Base-by-base conservation (phyloP, 2,329 filamentous ascomycete species). In the Colletotrichum siamense region DNA sequence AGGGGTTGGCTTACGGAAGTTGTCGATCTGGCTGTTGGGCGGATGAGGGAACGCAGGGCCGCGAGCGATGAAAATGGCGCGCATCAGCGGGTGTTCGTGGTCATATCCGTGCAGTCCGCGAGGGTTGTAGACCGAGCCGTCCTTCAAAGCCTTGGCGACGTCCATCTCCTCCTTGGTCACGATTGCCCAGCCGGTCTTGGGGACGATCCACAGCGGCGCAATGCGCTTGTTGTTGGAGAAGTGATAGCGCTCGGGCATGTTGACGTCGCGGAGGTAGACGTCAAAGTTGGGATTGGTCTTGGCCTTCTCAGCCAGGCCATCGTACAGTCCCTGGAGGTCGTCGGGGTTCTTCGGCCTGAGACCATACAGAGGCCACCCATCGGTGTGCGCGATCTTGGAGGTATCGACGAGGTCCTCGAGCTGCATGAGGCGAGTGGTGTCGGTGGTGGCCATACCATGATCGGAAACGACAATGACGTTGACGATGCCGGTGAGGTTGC, bases 401-500 rank as follows among this genome's bases (percentile, higher is more conserved):
- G 94, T 89, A 82, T 98, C 95, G 63, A 99, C 89, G 6, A 99
- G 86, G 81, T 98, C 95, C 78, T 99, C 97, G 4, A 99, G 88
- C 84, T 99, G 97, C 30, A 99, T 90, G 62, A 99, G 88, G 13
- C 97, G 91, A 22, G 92, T 89, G 0, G 91, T 92, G 76, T 96
- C 95, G 0, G 97, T 99, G 0, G 96, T 98, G 2, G 97, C 97
- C 97, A 99, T 99, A 67, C 97, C 97, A 83, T 99, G 97, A 83
- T 99, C 97, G 1, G 96, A 98, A 4, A 99, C 96, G n/a, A 99
- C 90, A 39, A 99, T 93, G 9, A 99, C 91, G 79, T 99, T 99
- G 82, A 99, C 95, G 76, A 99, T 94, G 24, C 94, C 83, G 1
- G 96, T 98, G 67, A 99, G 86, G 82, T 99, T 98, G 65, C 97